phyloP scores from a whole-genome alignment of 2,329 filamentous ascomycete species.

The Chrysoporthe deuterocubensis region DNA sequence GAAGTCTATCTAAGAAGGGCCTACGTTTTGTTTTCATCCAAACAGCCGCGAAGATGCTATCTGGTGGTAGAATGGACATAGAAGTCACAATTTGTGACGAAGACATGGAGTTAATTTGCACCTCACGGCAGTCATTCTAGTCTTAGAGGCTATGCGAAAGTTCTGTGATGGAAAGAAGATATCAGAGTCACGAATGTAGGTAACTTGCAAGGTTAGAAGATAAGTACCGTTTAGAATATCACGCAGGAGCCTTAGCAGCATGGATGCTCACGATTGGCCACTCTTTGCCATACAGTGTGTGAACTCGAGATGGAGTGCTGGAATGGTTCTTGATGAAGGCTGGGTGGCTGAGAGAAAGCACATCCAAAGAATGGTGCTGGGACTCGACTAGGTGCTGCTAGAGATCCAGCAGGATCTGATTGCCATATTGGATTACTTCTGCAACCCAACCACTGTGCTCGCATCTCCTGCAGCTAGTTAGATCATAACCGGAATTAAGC shows the following conservation, averaged over 20 bases:
- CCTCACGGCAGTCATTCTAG: constrained; percentile 31
- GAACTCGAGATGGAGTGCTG: no score
- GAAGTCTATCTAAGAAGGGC: constrained; percentile 31
- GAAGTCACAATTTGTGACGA: constrained; percentile 33
- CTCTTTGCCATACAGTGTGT: no score
- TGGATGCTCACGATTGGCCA: no score
- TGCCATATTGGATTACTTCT: background rate
- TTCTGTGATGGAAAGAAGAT: constrained; percentile 21
- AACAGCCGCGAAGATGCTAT: constrained; percentile 31
- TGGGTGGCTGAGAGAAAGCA: background rate
- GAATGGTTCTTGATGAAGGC: background rate
- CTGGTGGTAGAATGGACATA: constrained; percentile 32
- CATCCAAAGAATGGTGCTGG: background rate
- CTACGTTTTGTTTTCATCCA: constrained; percentile 34
- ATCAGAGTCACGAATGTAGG: background rate
- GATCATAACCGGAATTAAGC: background rate
- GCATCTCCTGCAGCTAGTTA: background rate
- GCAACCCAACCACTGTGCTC: background rate
- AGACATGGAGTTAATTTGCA: constrained; percentile 32
- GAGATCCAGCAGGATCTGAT: background rate
- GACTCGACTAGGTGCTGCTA: background rate
- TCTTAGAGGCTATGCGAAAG: constrained; percentile 32
- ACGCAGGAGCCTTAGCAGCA: no score
- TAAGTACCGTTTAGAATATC: no score
- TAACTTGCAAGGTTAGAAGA: no score